Percentiles rank a stretch among this genome's conserved stretches.
phyloP scores from a whole-genome alignment of 2,329 filamentous ascomycete species.

The Penicillium verrucosum region DNA sequence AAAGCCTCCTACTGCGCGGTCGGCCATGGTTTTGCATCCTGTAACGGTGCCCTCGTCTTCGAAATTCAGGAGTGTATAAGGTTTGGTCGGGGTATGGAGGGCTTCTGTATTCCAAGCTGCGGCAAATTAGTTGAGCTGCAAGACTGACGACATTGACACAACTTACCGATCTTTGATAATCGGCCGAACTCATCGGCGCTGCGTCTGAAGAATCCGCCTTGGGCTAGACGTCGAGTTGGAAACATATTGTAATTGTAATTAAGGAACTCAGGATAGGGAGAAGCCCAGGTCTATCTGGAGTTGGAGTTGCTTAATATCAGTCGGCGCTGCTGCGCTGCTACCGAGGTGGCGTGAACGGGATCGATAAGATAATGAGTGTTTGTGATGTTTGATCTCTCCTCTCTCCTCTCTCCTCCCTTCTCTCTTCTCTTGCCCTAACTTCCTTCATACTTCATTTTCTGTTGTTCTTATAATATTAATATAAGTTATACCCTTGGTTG shows the following conservation, averaged over 20 bases:
- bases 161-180: conserved; percentile 53
- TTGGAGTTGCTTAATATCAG: conserved; percentile 1
- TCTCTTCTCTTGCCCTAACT: not conserved
- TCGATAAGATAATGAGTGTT: conserved; percentile 19
- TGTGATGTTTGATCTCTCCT: not conserved
- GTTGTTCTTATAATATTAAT: not conserved
- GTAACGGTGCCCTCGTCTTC: conserved; percentile 36
- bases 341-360: conserved; percentile 20
- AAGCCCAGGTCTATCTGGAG: not conserved
- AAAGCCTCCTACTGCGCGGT: conserved; percentile 81
- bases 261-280: not conserved
- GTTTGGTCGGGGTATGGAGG: conserved; percentile 37
- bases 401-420: not conserved
- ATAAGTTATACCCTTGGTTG: not conserved
- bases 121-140: conserved; percentile 6
- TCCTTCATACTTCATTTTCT: not conserved
- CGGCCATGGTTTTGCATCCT: conserved; percentile 72
- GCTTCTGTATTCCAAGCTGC: conserved; percentile 44
- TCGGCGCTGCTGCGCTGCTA: not conserved
- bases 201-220: conserved; percentile 54
- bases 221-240: conserved; percentile 40
- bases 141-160: conserved; percentile 2
- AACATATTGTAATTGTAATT: conserved; percentile 29
- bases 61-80: conserved; percentile 42
- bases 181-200: conserved; percentile 59